phyloP scores from a whole-genome alignment of 768 basidiomycete genomes.

The Tylopilus sp. region DNA sequence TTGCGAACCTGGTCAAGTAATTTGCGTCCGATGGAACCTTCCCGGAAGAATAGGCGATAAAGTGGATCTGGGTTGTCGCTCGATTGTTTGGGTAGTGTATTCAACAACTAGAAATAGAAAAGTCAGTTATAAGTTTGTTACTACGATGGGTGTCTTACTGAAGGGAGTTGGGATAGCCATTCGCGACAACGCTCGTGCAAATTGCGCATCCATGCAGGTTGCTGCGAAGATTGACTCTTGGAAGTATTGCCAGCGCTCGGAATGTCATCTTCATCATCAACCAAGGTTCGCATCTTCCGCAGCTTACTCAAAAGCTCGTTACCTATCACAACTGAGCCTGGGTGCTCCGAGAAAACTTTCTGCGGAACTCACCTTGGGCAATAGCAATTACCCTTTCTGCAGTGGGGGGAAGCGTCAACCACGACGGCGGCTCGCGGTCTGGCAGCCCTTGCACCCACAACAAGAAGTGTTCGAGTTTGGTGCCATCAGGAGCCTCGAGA shows the following conservation, averaged over 20 bases:
- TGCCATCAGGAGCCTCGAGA: slow-evolving; percentile 83
- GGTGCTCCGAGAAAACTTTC: neutral
- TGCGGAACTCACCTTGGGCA: slow-evolving; percentile 65
- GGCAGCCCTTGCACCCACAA: slow-evolving; percentile 87
- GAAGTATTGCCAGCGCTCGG: slow-evolving; percentile 48
- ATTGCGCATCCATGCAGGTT: slow-evolving; percentile 94
- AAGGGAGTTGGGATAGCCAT: slow-evolving; percentile 77
- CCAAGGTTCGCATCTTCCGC: slow-evolving; percentile 87
- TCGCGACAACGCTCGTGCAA: slow-evolving; percentile 78
- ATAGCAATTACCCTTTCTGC: slow-evolving; percentile 91
- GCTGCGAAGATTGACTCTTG: slow-evolving; percentile 64
- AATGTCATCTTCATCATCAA: slow-evolving; percentile 79
- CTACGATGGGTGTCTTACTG: slow-evolving; percentile 41
- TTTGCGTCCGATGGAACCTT: slow-evolving; percentile 75
- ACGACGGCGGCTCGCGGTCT: slow-evolving; percentile 90
- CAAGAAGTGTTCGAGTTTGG: slow-evolving; percentile 87
- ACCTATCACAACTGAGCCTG: slow-evolving; percentile 42
- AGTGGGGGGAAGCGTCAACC: slow-evolving; percentile 90
- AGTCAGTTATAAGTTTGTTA: slow-evolving; percentile 10
- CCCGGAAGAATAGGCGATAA: slow-evolving; percentile 84
- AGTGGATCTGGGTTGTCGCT: slow-evolving; percentile 80
- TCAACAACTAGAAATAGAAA: slow-evolving; percentile 49
- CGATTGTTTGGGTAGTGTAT: slow-evolving; percentile 58
- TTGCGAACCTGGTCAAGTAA: slow-evolving; percentile 75
- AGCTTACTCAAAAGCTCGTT: slow-evolving; percentile 81